A percentile compares a stretch with the other conserved stretches of the same genome.
These are phyloP conservation scores for Didymellaceae sp. DNA, from an alignment of 2,329 filamentous ascomycete genomes.

Conservation along the genomic window DNA sequence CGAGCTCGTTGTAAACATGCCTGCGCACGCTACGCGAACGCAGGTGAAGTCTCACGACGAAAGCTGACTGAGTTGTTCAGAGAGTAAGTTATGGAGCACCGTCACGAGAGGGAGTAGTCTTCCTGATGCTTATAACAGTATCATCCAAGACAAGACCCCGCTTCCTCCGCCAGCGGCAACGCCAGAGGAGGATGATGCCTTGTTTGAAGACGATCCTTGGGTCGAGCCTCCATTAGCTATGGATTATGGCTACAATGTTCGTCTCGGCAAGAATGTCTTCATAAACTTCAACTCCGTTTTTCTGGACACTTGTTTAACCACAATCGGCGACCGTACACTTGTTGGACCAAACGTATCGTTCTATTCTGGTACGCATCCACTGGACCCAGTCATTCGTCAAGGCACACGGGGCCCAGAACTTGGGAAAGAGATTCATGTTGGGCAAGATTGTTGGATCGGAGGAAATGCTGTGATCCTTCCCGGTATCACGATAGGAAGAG, in stretches of 20 bases:
- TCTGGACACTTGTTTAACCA: constrained; percentile 77
- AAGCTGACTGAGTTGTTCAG: constrained; percentile 71
- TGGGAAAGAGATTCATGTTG: constrained; percentile 76
- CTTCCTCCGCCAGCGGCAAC: constrained; percentile 66
- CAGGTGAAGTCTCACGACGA: constrained; percentile 66
- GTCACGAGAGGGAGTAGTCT: neutral
- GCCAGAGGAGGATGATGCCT: constrained; percentile 67
- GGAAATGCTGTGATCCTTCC: constrained; percentile 66
- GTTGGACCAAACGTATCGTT: constrained; percentile 80
- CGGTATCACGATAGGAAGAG: constrained; percentile 78
- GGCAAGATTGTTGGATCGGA: constrained; percentile 68
- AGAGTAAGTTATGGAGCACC: constrained; percentile 62
- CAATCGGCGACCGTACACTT: constrained; percentile 77
- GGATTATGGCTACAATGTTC: constrained; percentile 81
- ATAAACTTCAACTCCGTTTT: constrained; percentile 79
- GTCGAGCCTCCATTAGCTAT: constrained; percentile 72
- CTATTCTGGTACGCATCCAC: constrained; percentile 76
- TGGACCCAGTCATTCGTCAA: constrained; percentile 76
- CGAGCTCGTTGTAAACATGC: constrained; percentile 69
- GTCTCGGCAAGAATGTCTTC: constrained; percentile 73
- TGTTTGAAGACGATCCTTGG: constrained; percentile 71
- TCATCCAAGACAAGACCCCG: constrained; percentile 66
- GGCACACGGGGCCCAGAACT: constrained; percentile 76
- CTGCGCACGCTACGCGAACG: constrained; percentile 68
- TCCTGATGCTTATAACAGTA: constrained; percentile 53